phyloP scores from a whole-genome alignment of 106 monocot genomes.

The Allium sativum region DNA sequence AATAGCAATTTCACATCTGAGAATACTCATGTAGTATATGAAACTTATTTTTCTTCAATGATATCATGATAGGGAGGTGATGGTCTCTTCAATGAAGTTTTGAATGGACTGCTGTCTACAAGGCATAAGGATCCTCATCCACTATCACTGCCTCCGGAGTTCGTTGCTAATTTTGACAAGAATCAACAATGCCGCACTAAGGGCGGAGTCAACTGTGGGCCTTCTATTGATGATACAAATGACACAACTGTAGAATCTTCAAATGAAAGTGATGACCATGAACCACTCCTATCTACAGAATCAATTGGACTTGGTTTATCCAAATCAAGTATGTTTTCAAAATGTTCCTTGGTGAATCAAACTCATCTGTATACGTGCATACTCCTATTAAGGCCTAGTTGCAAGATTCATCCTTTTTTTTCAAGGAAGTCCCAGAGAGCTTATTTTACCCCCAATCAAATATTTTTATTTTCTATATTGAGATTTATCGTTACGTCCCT shows the following conservation, averaged over 20 bases:
- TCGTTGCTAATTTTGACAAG: constrained; percentile 5
- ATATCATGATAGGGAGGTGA: constrained; percentile 63
- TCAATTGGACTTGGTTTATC: constrained; percentile 9
- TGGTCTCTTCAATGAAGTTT: constrained; percentile 90
- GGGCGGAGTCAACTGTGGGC: background rate
- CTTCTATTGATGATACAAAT: constrained; percentile 14
- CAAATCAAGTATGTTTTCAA: constrained; percentile 25
- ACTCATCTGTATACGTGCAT: too few relatives aligned
- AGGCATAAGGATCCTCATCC: constrained; percentile 60
- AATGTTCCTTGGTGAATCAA: background rate
- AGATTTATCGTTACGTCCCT: too few relatives aligned
- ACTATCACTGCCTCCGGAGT: constrained; percentile 26
- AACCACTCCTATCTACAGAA: constrained; percentile 64
- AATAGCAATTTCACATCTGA: too few relatives aligned
- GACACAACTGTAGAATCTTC: constrained; percentile 17
- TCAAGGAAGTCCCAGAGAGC: too few relatives aligned
- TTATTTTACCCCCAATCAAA: too few relatives aligned
- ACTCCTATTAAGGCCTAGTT: too few relatives aligned
- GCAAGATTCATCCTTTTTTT: too few relatives aligned
- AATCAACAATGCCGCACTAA: constrained; percentile 9
- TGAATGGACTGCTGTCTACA: constrained; percentile 72
- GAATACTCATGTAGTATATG: too few relatives aligned
- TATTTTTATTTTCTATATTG: too few relatives aligned
- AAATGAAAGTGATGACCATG: constrained; percentile 37
- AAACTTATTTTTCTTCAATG: background rate